A percentile compares a stretch with the other conserved stretches of the same genome.
Conservation (phyloP, 139 green algal species). For the Dunaliella sp. region DNA sequence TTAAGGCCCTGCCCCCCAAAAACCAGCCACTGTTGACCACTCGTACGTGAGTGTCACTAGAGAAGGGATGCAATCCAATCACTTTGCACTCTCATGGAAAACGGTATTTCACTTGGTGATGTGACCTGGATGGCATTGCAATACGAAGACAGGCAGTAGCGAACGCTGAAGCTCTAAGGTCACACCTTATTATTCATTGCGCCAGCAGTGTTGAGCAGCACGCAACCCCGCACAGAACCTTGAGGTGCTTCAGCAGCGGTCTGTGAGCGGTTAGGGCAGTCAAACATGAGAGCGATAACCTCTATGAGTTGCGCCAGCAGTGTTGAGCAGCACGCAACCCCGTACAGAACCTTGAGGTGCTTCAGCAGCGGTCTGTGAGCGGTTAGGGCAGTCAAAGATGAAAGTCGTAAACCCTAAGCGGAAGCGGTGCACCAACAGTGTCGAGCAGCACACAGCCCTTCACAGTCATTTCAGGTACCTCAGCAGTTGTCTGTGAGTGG, state of each 20-base stretch:
- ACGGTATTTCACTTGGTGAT: too few species aligned
- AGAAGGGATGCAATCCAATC: too few species aligned
- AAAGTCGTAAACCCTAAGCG: too few species aligned
- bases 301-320: conserved; percentile 85
- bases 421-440: conserved; percentile 77
- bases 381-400: too few species aligned
- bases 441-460: conserved; percentile 76
- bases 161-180: too few species aligned
- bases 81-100: too few species aligned
- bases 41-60: too few species aligned
- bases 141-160: too few species aligned
- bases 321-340: conserved; percentile 80
- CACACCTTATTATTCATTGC: conserved; percentile 90
- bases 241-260: conserved; percentile 12
- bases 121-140: too few species aligned
- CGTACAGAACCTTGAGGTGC: conserved; percentile 22
- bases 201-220: conserved; percentile 81
- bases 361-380: conserved; percentile 22
- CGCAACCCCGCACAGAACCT: conserved; percentile 41
- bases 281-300: too few species aligned
- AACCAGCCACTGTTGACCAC: too few species aligned
- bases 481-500: conserved; percentile 19
- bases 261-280: conserved; percentile 17
- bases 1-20: too few species aligned
- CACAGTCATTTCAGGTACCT: conserved; percentile 20